These are phyloP conservation scores for Canariomyces notabilis DNA, from an alignment of 2,329 filamentous ascomycete genomes.

Conservation along the genomic window DNA sequence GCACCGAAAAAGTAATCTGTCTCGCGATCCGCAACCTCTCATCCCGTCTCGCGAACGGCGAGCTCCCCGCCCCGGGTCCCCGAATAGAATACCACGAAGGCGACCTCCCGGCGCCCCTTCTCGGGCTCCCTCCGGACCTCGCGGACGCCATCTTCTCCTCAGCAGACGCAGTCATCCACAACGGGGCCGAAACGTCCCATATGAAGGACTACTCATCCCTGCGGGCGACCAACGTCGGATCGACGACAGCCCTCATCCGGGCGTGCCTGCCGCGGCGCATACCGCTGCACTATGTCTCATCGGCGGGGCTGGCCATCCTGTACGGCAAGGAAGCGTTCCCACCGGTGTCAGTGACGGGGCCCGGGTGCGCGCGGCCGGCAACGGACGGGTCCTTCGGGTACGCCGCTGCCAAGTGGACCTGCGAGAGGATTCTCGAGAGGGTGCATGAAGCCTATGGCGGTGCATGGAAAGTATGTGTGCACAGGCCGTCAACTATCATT, in stretches of 20 bases:
- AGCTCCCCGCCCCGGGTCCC: not conserved
- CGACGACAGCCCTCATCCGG: constrained; percentile 31
- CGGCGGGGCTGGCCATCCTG: constrained; percentile 11
- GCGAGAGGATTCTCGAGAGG: constrained; percentile 34
- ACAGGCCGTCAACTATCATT: constrained; percentile 25
- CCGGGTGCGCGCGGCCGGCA: constrained; percentile 23
- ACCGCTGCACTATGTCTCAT: constrained; percentile 30
- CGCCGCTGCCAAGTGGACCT: constrained; percentile 35
- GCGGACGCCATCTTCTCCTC: not conserved
- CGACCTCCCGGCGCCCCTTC: constrained; percentile 26
- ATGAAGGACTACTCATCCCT: constrained; percentile 34
- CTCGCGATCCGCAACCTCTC: constrained; percentile 33
- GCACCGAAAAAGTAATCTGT: constrained; percentile 38
- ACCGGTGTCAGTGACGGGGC: not conserved
- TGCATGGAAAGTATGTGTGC: constrained; percentile 24
- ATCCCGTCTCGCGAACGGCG: not conserved
- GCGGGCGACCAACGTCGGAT: constrained; percentile 30
- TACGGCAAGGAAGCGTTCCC: not conserved
- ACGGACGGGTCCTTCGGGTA: constrained; percentile 32
- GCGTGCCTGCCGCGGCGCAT: constrained; percentile 22
- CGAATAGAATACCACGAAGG: constrained; percentile 19
- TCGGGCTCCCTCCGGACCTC: constrained; percentile 22
- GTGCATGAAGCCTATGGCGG: constrained; percentile 3
- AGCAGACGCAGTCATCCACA: constrained; percentile 39
- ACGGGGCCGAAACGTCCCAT: constrained; percentile 37